phyloP scores from a whole-genome alignment of 1,284 basidiomycete genomes.

The Naganishia albida region DNA sequence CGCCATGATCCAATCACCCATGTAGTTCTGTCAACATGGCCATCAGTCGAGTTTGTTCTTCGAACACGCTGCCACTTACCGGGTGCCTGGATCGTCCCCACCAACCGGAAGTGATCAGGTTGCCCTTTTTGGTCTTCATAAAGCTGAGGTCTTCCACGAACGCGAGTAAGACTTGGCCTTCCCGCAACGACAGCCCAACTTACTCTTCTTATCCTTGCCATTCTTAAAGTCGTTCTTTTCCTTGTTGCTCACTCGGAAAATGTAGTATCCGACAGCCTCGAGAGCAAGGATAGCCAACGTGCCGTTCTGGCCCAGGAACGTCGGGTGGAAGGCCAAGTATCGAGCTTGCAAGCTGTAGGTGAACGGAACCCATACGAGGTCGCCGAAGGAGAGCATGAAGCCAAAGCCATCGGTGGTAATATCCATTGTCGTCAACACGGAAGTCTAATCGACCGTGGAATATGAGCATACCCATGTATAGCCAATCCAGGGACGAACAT shows the following conservation, averaged over 20 bases:
- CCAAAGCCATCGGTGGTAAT: constrained; percentile 98
- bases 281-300: constrained; percentile 66
- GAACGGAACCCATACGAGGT: constrained; percentile 94
- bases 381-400: constrained; percentile 95
- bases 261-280: constrained; percentile 80
- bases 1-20: constrained; percentile 60
- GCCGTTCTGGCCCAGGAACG: constrained; percentile 71
- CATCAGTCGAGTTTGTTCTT: background rate
- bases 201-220: constrained; percentile 87
- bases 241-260: constrained; percentile 84
- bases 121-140: constrained; percentile 81
- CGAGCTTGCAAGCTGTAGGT: constrained; percentile 91
- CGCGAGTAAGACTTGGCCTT: background rate
- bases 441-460: constrained; percentile 50
- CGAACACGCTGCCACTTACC: constrained; percentile 34
- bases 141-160: constrained; percentile 64
- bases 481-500: constrained; percentile 34
- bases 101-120: constrained; percentile 92
- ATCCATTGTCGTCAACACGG: constrained; percentile 94
- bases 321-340: constrained; percentile 83
- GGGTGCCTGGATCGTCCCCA: constrained; percentile 95
- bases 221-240: constrained; percentile 97
- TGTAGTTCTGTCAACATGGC: constrained; percentile 62
- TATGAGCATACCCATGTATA: background rate
- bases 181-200: constrained; percentile 31